phyloP scores from a whole-genome alignment of 2,329 filamentous ascomycete species.

The Ophiostoma fasciatum region DNA sequence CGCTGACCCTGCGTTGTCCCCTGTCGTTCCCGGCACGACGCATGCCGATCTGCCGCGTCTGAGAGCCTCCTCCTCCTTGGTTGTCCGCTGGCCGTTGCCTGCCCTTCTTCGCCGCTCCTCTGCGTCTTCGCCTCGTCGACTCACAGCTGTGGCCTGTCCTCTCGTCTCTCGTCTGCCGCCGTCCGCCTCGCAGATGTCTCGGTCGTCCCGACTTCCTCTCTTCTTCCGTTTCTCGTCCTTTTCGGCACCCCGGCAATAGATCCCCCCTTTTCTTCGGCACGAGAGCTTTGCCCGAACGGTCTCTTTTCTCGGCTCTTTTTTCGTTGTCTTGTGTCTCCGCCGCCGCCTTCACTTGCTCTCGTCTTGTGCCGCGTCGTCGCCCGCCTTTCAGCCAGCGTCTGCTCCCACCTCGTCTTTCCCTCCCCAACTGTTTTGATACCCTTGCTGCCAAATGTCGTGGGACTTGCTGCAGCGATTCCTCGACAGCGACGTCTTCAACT shows the following conservation, averaged over 20 bases:
- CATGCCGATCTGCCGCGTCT: neutral
- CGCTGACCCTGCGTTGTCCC: neutral
- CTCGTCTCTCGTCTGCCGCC: neutral
- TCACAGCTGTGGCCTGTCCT: neutral
- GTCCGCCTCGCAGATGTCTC: slow-evolving; percentile 11
- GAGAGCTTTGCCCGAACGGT: no score
- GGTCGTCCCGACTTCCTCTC: slow-evolving; percentile 5
- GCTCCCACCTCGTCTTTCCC: no score
- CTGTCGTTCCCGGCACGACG: neutral
- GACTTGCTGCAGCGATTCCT: slow-evolving; percentile 81
- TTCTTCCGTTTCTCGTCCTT: slow-evolving; percentile 1
- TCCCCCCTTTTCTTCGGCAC: neutral
- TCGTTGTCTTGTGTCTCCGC: no score
- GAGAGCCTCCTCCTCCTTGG: neutral
- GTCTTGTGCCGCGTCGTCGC: neutral
- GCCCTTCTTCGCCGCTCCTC: neutral
- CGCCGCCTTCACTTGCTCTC: neutral
- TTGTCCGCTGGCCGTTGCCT: neutral
- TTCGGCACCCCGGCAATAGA: slow-evolving; percentile 6
- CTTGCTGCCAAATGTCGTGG: slow-evolving; percentile 47
- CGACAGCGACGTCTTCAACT: slow-evolving; percentile 88
- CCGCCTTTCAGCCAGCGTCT: neutral
- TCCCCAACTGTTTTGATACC: neutral
- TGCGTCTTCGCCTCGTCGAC: no score
- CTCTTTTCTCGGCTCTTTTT: no score